Conservation (phyloP, 805 yeast genomes). For the Pichia phayaonensis region DNA sequence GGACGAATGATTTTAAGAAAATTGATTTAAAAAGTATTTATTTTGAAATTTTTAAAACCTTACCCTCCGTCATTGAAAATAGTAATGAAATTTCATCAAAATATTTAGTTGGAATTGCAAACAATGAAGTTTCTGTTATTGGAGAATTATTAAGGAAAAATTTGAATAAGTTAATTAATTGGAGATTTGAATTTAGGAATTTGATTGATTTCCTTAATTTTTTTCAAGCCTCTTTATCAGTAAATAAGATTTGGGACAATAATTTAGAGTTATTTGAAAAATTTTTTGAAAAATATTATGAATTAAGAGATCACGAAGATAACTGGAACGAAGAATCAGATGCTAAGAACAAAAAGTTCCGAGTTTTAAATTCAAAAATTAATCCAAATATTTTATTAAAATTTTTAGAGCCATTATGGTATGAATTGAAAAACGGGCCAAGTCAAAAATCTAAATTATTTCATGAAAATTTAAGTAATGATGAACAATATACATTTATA, state of each 20-base stretch:
- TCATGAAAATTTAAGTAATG: constrained; percentile 16
- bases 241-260: constrained; percentile 21
- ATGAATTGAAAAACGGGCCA: constrained; percentile 4
- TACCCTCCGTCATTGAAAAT: constrained; percentile 24
- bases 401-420: constrained; percentile 22
- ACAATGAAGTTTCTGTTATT: constrained; percentile 15
- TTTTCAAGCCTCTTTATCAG: constrained; percentile 21
- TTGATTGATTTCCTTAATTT: constrained; percentile 24
- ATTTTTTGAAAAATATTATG: constrained; percentile 19
- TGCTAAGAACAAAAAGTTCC: background rate
- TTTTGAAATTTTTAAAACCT: constrained; percentile 21
- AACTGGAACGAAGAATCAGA: background rate
- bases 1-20: constrained; percentile 24
- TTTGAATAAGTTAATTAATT: constrained; percentile 23
- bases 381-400: constrained; percentile 6
- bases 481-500: constrained; percentile 21
- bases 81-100: constrained; percentile 11
- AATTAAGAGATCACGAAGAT: constrained; percentile 5
- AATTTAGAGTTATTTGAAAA: constrained; percentile 24
- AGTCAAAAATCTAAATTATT: constrained; percentile 12
- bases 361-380: background rate
- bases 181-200: constrained; percentile 24
- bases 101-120: constrained; percentile 17
- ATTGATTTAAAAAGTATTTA: constrained; percentile 19
- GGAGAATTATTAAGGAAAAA: constrained; percentile 19